Base-by-base conservation (phyloP, 257 asterid species). In the Ocimum tenuiflorum region DNA sequence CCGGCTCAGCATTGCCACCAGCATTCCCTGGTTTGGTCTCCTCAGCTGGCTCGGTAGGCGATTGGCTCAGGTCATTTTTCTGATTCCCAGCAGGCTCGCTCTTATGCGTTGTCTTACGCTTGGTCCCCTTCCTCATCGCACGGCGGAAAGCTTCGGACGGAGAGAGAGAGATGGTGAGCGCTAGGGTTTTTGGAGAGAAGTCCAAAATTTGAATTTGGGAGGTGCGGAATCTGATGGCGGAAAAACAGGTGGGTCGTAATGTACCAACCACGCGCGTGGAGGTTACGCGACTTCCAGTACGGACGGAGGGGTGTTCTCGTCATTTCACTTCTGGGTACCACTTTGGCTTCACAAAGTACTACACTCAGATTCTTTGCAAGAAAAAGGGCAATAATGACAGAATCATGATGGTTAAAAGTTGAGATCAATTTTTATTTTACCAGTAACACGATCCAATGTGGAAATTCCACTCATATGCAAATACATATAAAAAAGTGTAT, bases 111-210 rank as follows among this genome's bases (percentile, higher is more conserved):
- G 79, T 46, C 82, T 87, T 87, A 49, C 97, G 73, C 83, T 89
- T 89, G 0, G 88, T 69, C 35, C 92, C 95, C 65, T 73, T 84
- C 87, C 60, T 77, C 92, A 85, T 88, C 53, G 67, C 62, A 35
- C 14, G 47, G 31, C 13, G 20, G 27, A 38, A 49, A 22, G 14
- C 1, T 19, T 12, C 4, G 59, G 33, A 50, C 22, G 11, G 45
- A 35, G 7, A 56, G 68, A 65, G 38, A 55, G 65, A 72, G 10
- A 53, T 39, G 35, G 68, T 63, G 14, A 52, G 46, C 9, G 62
- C 65, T 75, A 74, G 82, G 82, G 78, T 77, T 69, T 72, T 74
- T n/a, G 67, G 56, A 47, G 39, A 13, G 75, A 45, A 46, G 11
- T 20, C 70, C 62, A 69, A 69, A 76, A 82, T 82, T 79, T 80